Percentiles rank a stretch among this genome's conserved stretches.
Evolutionary conservation across 2,329 filamentous ascomycete species (phyloP).

Genomic region (Aureobasidium sp.): DNA sequence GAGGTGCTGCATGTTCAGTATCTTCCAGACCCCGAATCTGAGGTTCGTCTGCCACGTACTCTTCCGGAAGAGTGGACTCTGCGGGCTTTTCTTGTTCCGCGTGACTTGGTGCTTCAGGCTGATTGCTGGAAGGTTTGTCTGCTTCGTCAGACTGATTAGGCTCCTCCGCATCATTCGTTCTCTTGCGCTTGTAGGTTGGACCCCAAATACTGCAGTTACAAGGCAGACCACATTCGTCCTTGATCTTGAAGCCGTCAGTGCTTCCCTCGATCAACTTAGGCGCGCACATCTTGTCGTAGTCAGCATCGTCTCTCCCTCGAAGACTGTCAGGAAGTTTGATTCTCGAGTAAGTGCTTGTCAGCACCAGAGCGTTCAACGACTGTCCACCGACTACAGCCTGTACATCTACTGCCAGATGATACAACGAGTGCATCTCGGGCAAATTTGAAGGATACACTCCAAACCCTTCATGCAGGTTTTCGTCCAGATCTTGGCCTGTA

Average conservation of each 20-base stretch:
- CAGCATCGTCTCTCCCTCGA: background rate
- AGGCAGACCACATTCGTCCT: background rate
- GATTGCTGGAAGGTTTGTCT: background rate
- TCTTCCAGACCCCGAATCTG: background rate
- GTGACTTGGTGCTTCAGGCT: background rate
- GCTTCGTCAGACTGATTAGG: background rate
- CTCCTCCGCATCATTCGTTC: background rate
- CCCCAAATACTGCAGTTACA: background rate
- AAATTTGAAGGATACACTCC: background rate
- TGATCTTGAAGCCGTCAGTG: background rate
- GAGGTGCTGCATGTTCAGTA: background rate
- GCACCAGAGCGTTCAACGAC: background rate
- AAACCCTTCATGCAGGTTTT: background rate
- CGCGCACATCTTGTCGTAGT: background rate
- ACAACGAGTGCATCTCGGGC: background rate
- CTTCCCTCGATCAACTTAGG: background rate
- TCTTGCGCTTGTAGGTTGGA: background rate
- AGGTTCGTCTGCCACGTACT: background rate
- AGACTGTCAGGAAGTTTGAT: background rate
- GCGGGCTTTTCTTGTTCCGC: background rate
- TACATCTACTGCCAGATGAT: background rate
- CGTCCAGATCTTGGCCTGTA: background rate
- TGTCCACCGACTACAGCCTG: background rate
- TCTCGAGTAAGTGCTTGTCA: background rate
- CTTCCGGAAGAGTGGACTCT: background rate